Evolutionary conservation across 2,329 filamentous ascomycete species (phyloP).

Genomic region (Coleophoma crateriformis): DNA sequence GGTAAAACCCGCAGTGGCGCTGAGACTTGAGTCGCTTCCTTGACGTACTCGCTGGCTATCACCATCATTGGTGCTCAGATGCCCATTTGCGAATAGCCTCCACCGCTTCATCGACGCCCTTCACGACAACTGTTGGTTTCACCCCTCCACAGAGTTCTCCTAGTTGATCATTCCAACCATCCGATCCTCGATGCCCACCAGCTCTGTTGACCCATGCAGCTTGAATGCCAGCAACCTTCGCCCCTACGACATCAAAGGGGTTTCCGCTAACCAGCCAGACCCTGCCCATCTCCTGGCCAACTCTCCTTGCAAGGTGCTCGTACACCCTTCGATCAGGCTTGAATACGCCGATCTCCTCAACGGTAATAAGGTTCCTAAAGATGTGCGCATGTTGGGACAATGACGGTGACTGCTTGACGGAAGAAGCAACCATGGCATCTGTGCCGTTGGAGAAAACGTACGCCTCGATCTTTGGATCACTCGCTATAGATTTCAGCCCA

Average conservation of each 20-base stretch:
- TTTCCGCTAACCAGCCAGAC: slow-evolving; percentile 70
- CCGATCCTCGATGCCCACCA: slow-evolving; percentile 29
- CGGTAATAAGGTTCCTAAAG: slow-evolving; percentile 53
- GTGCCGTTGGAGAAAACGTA: slow-evolving; percentile 71
- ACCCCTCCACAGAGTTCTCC: slow-evolving; percentile 35
- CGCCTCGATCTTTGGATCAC: slow-evolving; percentile 33
- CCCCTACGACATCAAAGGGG: slow-evolving; percentile 67
- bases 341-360: slow-evolving; percentile 53
- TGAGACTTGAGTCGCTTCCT: no score
- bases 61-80: neutral
- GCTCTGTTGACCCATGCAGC: slow-evolving; percentile 63
- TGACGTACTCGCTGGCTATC: no score
- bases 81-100: neutral
- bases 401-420: slow-evolving; percentile 50
- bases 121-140: neutral
- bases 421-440: slow-evolving; percentile 53
- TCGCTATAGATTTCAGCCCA: slow-evolving; percentile 41
- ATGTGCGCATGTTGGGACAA: slow-evolving; percentile 38
- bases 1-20: neutral
- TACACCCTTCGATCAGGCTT: slow-evolving; percentile 64
- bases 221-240: slow-evolving; percentile 53
- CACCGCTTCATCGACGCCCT: neutral
- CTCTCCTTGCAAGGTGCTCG: slow-evolving; percentile 31
- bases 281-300: slow-evolving; percentile 31
- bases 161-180: slow-evolving; percentile 61